A percentile compares a stretch with the other conserved stretches of the same genome.
Evolutionary conservation across 306 rosid genomes (phyloP).

Genomic region (Dalbergia cultrata): DNA sequence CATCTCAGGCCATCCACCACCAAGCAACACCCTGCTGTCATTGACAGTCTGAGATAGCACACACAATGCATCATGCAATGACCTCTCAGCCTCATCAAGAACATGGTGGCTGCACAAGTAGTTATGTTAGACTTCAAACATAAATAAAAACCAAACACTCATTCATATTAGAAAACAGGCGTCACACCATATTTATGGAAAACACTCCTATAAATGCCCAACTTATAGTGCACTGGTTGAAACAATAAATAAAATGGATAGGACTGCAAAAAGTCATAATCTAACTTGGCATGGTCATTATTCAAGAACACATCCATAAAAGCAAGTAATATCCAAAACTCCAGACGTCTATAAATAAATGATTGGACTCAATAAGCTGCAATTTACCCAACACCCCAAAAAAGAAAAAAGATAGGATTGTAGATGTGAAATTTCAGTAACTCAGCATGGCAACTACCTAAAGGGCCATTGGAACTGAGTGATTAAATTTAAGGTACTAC

Average conservation of each 20-base stretch:
- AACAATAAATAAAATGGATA: background rate
- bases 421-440: slow-evolving; percentile 1
- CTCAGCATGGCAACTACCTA: background rate
- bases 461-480: background rate
- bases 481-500: slow-evolving; percentile 11
- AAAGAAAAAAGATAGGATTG: background rate
- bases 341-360: background rate
- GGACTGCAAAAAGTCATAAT: slow-evolving; percentile 24
- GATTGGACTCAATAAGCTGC: background rate
- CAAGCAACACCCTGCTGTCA: slow-evolving; percentile 94
- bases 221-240: no score
- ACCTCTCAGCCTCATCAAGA: slow-evolving; percentile 98
- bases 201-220: slow-evolving; percentile 5
- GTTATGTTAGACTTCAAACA: slow-evolving; percentile 26
- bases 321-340: background rate
- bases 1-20: slow-evolving; percentile 99
- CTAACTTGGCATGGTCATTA: background rate
- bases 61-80: slow-evolving; percentile 96
- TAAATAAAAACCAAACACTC: background rate
- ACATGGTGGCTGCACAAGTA: slow-evolving; percentile 83
- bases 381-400: background rate
- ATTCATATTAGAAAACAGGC: slow-evolving; percentile 1
- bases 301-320: background rate
- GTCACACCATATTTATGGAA: background rate
- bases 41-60: slow-evolving; percentile 95